Evolutionary conservation across 768 basidiomycete genomes (phyloP).

Genomic region (Mrakia hoshinonis): DNA sequence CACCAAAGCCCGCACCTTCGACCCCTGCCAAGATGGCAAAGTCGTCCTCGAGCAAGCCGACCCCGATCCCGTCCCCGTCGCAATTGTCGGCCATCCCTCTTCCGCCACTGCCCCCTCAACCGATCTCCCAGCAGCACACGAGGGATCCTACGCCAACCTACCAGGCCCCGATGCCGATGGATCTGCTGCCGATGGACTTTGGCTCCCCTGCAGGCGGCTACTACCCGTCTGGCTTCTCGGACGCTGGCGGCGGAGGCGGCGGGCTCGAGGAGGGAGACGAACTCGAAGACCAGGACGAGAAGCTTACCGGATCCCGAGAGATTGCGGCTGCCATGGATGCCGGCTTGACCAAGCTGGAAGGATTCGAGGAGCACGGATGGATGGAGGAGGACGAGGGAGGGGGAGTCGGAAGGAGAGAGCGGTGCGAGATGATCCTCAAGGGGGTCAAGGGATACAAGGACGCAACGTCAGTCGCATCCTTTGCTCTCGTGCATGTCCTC

Average conservation of each 20-base stretch:
- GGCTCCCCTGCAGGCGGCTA: constrained; percentile 10
- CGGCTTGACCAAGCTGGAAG: constrained; percentile 30
- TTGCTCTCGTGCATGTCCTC: background rate
- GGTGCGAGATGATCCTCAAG: constrained; percentile 32
- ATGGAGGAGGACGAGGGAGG: constrained; percentile 17
- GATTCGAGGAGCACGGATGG: constrained; percentile 8
- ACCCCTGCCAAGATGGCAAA: background rate
- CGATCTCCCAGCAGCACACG: background rate
- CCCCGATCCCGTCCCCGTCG: background rate
- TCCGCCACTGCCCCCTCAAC: background rate
- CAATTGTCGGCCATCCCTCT: background rate
- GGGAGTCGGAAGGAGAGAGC: background rate
- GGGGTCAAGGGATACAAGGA: constrained; percentile 33
- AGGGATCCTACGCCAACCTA: background rate
- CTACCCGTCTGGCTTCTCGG: constrained; percentile 8
- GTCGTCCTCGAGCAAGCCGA: background rate
- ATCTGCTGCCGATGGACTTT: background rate
- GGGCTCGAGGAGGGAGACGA: background rate
- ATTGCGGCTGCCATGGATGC: constrained; percentile 31
- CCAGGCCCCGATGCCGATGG: background rate
- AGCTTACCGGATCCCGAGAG: background rate
- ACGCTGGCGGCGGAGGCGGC: background rate
- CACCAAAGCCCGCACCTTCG: background rate
- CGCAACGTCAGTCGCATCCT: constrained; percentile 30
- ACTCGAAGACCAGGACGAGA: constrained; percentile 11